Evolutionary conservation across 1,139 yeast genomes (phyloP), one percentile per base, ranked within the genome.

Genomic region (Pneumocystis carinii): DNA sequence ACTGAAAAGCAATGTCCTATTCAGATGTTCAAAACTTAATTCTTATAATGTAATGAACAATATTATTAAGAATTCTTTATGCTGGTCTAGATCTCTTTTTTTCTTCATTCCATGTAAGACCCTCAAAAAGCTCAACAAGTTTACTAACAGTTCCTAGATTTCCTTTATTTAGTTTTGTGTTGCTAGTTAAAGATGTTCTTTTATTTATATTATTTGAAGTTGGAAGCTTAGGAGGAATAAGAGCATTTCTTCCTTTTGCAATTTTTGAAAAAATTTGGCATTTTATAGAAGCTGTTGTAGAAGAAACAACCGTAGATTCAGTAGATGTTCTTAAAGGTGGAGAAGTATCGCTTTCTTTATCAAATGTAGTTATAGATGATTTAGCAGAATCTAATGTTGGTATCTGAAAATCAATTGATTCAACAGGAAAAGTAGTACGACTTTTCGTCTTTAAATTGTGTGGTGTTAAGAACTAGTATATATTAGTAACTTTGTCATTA

Each of bases 191-290:
- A 48, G 55, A 48, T 12, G 32, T 15, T 10, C 15, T 48, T 48
- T 48, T 48, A 48, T 48, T 24, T 24, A 48, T 48, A 24, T 48
- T 48, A 12, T 48, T 48, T 24, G 55, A 48, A 10, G 27, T 14
- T 7, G 55, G 32, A 48, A 48, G 55, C 55, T 48, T 48, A 48
- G 55, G 55, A 48, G 55, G 55, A 48, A 48, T 48, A 48, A 48
- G 55, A 24, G 55, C 55, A 48, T 48, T 48, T 48, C 55, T 48
- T 14, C 55, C 55, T 48, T 48, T 48, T 48, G 55, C 55, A 48
- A 48, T 48, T 48, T 24, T 48, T 48, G 55, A 48, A 24, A 48
- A 48, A 5, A 48, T 48, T 48, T 48, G 55, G 8, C 32, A 24
- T 48, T 48, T 48, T 48, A 48, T 48, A 48, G 55, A 48, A 24